Percentiles rank a stretch among this genome's conserved stretches.
These are phyloP conservation scores for Peterozyma xylosa DNA, from an alignment of 805 yeast genomes.

Conservation along the genomic window DNA sequence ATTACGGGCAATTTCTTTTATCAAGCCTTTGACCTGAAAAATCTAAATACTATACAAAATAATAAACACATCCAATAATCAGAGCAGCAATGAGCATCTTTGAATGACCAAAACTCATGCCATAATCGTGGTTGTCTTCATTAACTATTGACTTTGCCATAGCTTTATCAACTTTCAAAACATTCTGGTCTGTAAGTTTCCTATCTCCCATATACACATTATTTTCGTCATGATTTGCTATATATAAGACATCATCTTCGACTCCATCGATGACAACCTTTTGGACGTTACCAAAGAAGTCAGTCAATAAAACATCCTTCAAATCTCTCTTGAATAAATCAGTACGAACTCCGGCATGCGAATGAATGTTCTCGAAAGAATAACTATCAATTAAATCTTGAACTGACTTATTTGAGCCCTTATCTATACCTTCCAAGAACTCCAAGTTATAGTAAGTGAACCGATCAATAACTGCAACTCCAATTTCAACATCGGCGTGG, in stretches of 20 bases:
- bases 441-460: slow-evolving; percentile 91
- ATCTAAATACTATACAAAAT: too few species aligned
- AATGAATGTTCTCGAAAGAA: slow-evolving; percentile 78
- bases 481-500: slow-evolving; percentile 90
- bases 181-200: too few species aligned
- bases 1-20: too few species aligned
- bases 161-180: too few species aligned
- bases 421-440: slow-evolving; percentile 72
- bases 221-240: slow-evolving; percentile 25
- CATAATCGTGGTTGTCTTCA: too few species aligned
- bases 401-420: slow-evolving; percentile 66
- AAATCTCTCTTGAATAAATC: slow-evolving; percentile 67
- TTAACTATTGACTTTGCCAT: too few species aligned
- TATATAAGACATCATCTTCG: slow-evolving; percentile 37
- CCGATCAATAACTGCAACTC: slow-evolving; percentile 96
- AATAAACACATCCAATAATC: too few species aligned
- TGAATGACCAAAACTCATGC: too few species aligned
- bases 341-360: slow-evolving; percentile 87
- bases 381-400: slow-evolving; percentile 81
- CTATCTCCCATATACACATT: slow-evolving; percentile 10
- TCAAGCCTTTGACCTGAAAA: too few species aligned
- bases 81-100: too few species aligned
- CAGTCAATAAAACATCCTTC: slow-evolving; percentile 71
- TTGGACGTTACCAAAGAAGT: slow-evolving; percentile 91
- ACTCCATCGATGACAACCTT: slow-evolving; percentile 60